Conservation (phyloP, 1,284 basidiomycete species). For the Ceratobasidium papillatum region DNA sequence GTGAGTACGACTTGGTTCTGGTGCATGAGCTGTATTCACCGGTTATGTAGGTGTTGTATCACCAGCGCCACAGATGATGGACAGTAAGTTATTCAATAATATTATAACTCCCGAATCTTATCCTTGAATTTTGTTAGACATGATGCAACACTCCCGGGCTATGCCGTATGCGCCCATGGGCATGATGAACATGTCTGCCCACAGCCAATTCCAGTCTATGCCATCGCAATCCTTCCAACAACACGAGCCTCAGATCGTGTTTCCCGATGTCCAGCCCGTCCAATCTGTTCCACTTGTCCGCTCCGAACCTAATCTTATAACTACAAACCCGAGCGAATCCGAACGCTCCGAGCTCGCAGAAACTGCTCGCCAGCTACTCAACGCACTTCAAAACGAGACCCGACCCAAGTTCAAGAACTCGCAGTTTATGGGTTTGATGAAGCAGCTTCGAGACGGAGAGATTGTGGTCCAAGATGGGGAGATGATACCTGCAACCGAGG, state of each 20-base stretch:
- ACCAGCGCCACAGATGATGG: background rate
- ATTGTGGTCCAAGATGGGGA: conserved; percentile 85
- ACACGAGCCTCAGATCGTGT: conserved; percentile 18
- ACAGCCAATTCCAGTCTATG: background rate
- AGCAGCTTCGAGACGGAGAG: conserved; percentile 81
- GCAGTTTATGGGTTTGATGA: conserved; percentile 88
- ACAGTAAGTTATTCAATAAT: background rate
- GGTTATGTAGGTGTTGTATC: background rate
- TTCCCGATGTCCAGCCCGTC: conserved; percentile 22
- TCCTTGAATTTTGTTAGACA: background rate
- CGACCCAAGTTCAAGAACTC: conserved; percentile 84
- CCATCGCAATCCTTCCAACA: background rate
- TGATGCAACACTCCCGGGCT: background rate
- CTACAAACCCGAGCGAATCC: background rate
- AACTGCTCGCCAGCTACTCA: conserved; percentile 27
- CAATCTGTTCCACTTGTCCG: background rate
- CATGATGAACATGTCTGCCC: conserved; percentile 10
- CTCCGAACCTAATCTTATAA: background rate
- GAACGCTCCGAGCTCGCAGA: conserved; percentile 35
- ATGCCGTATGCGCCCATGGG: conserved; percentile 18
- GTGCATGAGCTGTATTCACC: background rate
- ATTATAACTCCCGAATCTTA: background rate
- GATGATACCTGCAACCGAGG: conserved; percentile 60
- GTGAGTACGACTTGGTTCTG: conserved; percentile 15
- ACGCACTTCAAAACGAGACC: conserved; percentile 29